Base-by-base conservation (phyloP, 208 protist genomes). In the Trypanosoma melophagium region DNA sequence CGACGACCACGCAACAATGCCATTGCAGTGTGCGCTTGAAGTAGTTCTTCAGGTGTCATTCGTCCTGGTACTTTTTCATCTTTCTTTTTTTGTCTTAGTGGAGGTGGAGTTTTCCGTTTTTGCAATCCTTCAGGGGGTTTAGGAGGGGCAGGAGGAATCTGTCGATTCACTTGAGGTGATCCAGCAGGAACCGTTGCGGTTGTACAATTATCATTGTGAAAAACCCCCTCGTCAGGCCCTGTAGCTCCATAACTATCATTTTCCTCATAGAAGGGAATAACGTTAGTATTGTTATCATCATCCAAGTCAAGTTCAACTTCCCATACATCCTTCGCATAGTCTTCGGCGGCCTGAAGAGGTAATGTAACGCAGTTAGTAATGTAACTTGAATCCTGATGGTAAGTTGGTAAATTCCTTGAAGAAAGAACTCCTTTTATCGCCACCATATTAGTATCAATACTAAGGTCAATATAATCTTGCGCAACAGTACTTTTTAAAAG, bases 21-120 rank as follows among this genome's bases (percentile, higher is more conserved):
- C 65, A 95, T 54, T 7, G 67, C 55, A 38, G 86, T 90, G 77
- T 95, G 89, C 21, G 74, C 61, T 16, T 60, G 70, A 31, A 80
- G 53, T 40, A 86, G 60, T 55, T 83, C 80, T 44, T 82, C 79
- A 1, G 77, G 45, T 10, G 66, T 72, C 38, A 66, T 45, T 19
- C 45, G 22, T 10, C 16, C 41, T 13, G 0, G 13, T 24, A 21
- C 45, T 31, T 24, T 9, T 28, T 8, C 24, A 16, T 54, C 25
- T 50, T 55, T 57, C 17, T 28, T 3, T 47, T 45, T 60, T 35
- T 50, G 44, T 8, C 16, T 19, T 22, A 71, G 12, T 40, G 71
- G 71, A 40, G 63, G 71, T n/a, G 71, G 71, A 8, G 67, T 60
- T 24, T 40, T 28, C 2, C n/a, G 47, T 41, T 71, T 68, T 50